phyloP scores from a whole-genome alignment of 2,329 filamentous ascomycete species.

The Aureobasidium lini region DNA sequence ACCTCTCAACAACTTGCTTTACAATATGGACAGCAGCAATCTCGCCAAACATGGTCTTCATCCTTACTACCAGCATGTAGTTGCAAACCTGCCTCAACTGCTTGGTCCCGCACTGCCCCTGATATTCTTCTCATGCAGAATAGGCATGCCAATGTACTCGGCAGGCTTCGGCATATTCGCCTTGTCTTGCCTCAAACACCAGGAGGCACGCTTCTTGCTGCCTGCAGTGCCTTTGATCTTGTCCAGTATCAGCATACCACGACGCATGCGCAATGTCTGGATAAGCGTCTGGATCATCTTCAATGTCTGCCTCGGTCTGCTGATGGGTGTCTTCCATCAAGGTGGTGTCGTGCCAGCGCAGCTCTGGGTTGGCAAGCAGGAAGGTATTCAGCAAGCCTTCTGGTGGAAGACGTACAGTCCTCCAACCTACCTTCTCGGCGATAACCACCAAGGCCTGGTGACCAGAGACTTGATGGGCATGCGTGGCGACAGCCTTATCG shows the following conservation, averaged over 20 bases:
- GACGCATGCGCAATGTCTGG: slow-evolving; percentile 44
- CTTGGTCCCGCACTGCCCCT: slow-evolving; percentile 45
- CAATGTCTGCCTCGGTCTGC: slow-evolving; percentile 57
- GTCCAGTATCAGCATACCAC: slow-evolving; percentile 63
- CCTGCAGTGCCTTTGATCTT: slow-evolving; percentile 70
- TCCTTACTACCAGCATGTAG: slow-evolving; percentile 45
- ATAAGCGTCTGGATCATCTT: slow-evolving; percentile 59
- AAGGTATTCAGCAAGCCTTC: slow-evolving; percentile 58
- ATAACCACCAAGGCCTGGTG: slow-evolving; percentile 62
- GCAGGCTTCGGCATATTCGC: slow-evolving; percentile 64
- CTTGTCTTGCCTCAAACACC: slow-evolving; percentile 68
- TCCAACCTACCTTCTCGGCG: slow-evolving; percentile 71
- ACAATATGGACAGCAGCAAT: slow-evolving; percentile 43
- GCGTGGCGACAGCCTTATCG: slow-evolving; percentile 52
- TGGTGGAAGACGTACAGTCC: slow-evolving; percentile 88
- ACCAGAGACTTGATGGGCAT: slow-evolving; percentile 71
- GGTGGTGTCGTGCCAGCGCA: slow-evolving; percentile 70
- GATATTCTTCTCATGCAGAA: slow-evolving; percentile 42
- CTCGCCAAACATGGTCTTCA: slow-evolving; percentile 47
- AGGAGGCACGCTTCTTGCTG: slow-evolving; percentile 71
- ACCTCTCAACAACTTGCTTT: slow-evolving; percentile 46
- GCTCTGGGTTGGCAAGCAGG: slow-evolving; percentile 63
- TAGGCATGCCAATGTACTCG: slow-evolving; percentile 60
- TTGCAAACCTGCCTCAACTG: slow-evolving; percentile 46
- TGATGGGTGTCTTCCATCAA: slow-evolving; percentile 80